Base-by-base conservation (phyloP, 306 rosid species). In the Trichosanthes truncata region DNA sequence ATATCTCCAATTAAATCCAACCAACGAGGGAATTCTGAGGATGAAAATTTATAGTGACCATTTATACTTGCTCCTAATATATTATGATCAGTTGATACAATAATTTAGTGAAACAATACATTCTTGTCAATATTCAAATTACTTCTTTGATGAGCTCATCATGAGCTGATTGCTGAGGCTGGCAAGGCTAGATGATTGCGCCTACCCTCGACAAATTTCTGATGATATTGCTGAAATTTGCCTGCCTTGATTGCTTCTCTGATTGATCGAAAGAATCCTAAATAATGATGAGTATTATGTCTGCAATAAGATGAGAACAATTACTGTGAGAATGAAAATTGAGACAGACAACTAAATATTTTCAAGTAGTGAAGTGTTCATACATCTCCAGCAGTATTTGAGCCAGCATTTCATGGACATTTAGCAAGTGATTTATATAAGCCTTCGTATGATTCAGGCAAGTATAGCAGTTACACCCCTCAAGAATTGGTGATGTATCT, bases 341-440 rank as follows among this genome's bases (percentile, higher is more conserved):
- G 35, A 41, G 76, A 45, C 25, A n/a, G 76, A 45, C 25, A 15
- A 36, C 13, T 2, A 59, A 52, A 35, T 17, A 40, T 21, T 5
- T 40, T 26, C 17, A 66, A 45, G 71, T 48, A 78, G 46, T 57
- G 78, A 72, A 43, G 79, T 53, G 31, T 17, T 25, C 87, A 25
- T 88, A 94, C 98, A 92, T 89, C 86, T 92, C 98, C 9, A 91
- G 88, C 46, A 94, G 91, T 79, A 69, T 94, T 65, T 92, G 96
- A 60, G 97, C 97, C 86, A 94, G 90, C 98, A 94, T 94, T 89
- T 94, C 98, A 51, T 91, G 95, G 74, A 90, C 96, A 82, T 94
- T 94, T 81, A 92, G 87, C 71, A 94, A 83, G 86, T 95, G 97
- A 89, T 92, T 95, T 84, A 95, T 88, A 85, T 91, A 95, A 21